phyloP scores from a whole-genome alignment of 164 flowering plant genomes.

The Magnolia kwangsiensis region DNA sequence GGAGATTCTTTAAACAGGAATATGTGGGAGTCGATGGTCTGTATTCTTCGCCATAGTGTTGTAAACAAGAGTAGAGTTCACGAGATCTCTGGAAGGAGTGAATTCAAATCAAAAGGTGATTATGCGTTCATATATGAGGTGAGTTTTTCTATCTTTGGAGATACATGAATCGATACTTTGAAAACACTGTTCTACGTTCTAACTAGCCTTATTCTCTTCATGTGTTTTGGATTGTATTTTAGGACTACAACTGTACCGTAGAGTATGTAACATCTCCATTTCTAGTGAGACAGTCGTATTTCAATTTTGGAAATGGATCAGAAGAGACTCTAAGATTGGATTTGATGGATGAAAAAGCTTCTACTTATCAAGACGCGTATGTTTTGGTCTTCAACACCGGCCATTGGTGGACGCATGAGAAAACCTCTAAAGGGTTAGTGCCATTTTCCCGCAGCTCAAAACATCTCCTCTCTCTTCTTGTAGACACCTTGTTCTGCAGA shows the following conservation, averaged over 20 bases:
- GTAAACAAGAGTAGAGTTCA: slow-evolving; percentile 55
- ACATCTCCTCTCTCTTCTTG: not conserved
- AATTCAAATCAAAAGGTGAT: slow-evolving; percentile 68
- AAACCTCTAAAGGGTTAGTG: slow-evolving; percentile 76
- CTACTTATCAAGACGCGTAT: slow-evolving; percentile 63
- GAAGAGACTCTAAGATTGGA: slow-evolving; percentile 74
- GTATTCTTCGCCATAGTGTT: slow-evolving; percentile 60
- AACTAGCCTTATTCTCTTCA: not conserved
- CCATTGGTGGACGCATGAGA: slow-evolving; percentile 98
- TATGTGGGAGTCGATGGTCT: slow-evolving; percentile 95
- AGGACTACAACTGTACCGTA: slow-evolving; percentile 76
- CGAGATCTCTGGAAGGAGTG: slow-evolving; percentile 64
- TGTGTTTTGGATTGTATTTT: slow-evolving; percentile 14
- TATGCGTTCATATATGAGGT: slow-evolving; percentile 80
- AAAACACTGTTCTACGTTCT: slow-evolving; percentile 2
- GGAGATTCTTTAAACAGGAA: slow-evolving; percentile 89
- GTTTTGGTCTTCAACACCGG: slow-evolving; percentile 79
- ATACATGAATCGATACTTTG: not conserved
- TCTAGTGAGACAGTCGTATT: slow-evolving; percentile 56
- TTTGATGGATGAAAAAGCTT: slow-evolving; percentile 60
- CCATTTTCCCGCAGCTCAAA: not conserved
- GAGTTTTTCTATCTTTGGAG: slow-evolving; percentile 19
- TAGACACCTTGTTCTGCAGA: too few species aligned
- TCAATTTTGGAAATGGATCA: slow-evolving; percentile 38
- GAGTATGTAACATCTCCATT: slow-evolving; percentile 75